Evolutionary conservation across 1,284 basidiomycete species (phyloP).

Genomic region (Agaricales sp.): DNA sequence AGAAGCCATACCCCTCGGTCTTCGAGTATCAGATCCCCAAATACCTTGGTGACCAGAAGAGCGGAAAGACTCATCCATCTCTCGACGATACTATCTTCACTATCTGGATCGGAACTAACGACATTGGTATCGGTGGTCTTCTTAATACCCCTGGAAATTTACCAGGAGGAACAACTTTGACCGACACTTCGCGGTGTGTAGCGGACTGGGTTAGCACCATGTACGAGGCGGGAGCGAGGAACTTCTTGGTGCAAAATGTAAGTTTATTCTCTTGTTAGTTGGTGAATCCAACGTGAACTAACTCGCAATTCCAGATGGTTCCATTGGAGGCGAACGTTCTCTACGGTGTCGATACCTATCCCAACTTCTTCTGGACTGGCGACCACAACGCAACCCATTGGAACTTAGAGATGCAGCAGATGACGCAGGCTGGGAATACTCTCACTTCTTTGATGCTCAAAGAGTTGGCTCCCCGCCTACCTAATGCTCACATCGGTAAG

Average conservation of each 20-base stretch:
- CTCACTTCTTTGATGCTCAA: conserved; percentile 32
- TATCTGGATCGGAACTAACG: conserved; percentile 36
- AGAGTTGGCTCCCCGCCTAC: conserved; percentile 23
- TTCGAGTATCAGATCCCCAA: conserved; percentile 31
- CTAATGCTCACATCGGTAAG: conserved; percentile 23
- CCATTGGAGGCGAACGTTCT: conserved; percentile 34
- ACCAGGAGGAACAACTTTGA: conserved; percentile 20
- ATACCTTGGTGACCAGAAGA: conserved; percentile 20
- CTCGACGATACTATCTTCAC: conserved; percentile 27
- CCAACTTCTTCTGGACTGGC: conserved; percentile 30
- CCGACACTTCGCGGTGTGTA: conserved; percentile 30
- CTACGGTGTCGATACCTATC: conserved; percentile 31
- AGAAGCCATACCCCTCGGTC: conserved; percentile 29
- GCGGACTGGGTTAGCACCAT: conserved; percentile 32
- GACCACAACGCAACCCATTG: conserved; percentile 38
- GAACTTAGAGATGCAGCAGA: conserved; percentile 36
- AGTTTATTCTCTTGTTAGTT: conserved; percentile 10
- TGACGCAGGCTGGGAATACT: conserved; percentile 29
- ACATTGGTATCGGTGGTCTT: conserved; percentile 28
- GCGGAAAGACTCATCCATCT: conserved; percentile 18
- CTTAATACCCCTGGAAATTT: conserved; percentile 16
- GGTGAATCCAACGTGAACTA: background rate
- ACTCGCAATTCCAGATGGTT: conserved; percentile 26
- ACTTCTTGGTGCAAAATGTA: conserved; percentile 38
- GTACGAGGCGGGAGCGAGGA: conserved; percentile 29